phyloP scores from a whole-genome alignment of 2,329 filamentous ascomycete species.

The Lasiodiplodia gonubiensis region DNA sequence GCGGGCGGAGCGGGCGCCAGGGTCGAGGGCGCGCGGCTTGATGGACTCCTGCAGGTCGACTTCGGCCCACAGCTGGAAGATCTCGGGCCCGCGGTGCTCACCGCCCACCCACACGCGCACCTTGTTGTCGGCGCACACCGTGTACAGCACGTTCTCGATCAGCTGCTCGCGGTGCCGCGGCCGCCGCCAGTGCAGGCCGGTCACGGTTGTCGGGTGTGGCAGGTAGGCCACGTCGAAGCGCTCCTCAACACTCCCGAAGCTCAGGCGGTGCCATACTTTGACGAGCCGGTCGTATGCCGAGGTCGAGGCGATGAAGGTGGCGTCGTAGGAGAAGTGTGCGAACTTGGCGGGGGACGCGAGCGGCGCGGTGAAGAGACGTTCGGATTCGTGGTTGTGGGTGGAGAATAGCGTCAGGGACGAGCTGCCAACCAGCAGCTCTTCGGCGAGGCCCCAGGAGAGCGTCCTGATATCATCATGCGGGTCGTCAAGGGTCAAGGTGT shows the following conservation, averaged over 20 bases:
- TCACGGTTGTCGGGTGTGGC: conserved; percentile 81
- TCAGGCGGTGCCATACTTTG: conserved; percentile 90
- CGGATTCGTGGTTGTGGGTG: conserved; percentile 55
- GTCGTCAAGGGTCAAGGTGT: conserved; percentile 58
- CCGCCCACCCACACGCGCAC: conserved; percentile 83
- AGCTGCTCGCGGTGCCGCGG: conserved; percentile 78
- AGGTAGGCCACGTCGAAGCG: conserved; percentile 92
- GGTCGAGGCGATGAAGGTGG: conserved; percentile 81
- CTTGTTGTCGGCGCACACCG: conserved; percentile 79
- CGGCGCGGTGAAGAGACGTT: conserved; percentile 73
- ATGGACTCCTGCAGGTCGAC: conserved; percentile 79
- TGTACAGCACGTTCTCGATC: conserved; percentile 87
- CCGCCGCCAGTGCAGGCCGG: conserved; percentile 82
- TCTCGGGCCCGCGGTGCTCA: conserved; percentile 72
- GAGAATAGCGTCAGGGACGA: conserved; percentile 73
- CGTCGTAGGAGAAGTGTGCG: conserved; percentile 84
- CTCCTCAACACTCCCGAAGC: conserved; percentile 81
- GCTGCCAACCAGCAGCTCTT: conserved; percentile 83
- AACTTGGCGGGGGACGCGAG: conserved; percentile 76
- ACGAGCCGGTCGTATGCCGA: conserved; percentile 80
- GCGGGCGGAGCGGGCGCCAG: conserved; percentile 48
- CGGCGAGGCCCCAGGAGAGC: conserved; percentile 85
- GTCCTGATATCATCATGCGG: conserved; percentile 58
- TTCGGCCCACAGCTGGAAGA: conserved; percentile 78
- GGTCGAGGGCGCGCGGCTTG: conserved; percentile 57